These are phyloP conservation scores for Stemphylium beticola DNA, from an alignment of 2,329 filamentous ascomycete species.

Conservation along the genomic window DNA sequence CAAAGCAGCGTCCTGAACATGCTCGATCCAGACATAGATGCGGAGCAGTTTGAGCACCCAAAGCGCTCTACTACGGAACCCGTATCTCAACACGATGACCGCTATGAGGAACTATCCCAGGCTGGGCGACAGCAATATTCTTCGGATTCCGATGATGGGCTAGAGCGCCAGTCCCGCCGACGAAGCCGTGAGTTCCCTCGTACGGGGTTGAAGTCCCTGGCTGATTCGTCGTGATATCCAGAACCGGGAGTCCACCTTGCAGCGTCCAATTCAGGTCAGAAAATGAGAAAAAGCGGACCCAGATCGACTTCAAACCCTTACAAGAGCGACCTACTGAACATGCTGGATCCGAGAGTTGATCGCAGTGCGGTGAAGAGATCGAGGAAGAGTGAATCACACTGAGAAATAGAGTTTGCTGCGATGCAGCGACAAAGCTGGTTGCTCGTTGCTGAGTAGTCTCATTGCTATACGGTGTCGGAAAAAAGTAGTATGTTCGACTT, in stretches of 20 bases:
- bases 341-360: conserved; percentile 27
- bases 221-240: conserved; percentile 13
- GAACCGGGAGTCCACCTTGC: conserved; percentile 5
- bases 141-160: conserved; percentile 5
- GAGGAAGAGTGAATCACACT: background rate
- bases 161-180: conserved; percentile 2
- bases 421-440: too few relatives aligned
- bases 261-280: background rate
- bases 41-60: background rate
- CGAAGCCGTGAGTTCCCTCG: conserved; percentile 5
- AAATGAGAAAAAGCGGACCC: background rate
- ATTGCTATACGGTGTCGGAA: background rate
- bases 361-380: conserved; percentile 6
- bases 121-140: background rate
- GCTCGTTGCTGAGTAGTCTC: too few relatives aligned
- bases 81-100: background rate
- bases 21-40: background rate
- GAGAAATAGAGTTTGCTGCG: background rate
- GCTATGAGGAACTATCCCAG: background rate
- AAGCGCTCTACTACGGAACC: conserved; percentile 1
- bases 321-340: conserved; percentile 18
- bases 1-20: conserved; percentile 6
- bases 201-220: background rate
- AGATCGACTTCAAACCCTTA: conserved; percentile 13
- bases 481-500: background rate